Base-by-base conservation (phyloP, 169 alveolate species). In the Eimeria acervulina region DNA sequence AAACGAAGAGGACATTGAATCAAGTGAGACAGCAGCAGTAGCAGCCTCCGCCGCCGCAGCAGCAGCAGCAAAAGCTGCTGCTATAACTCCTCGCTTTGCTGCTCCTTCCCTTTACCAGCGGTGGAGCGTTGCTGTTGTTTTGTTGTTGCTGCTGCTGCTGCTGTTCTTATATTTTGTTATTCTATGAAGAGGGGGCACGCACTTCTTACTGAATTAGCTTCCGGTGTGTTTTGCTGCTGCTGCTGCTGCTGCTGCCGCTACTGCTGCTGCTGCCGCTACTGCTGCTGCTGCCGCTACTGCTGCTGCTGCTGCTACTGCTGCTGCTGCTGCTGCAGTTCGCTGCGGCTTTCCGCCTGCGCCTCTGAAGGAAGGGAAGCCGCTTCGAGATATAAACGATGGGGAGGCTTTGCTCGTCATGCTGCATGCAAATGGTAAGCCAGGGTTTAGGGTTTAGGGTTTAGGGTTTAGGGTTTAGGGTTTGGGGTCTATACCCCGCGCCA, bases 261-360 rank as follows among this genome's bases (percentile, higher is more conserved):
- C 33, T 66, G 15, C 78, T 66, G 78, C 78, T 66, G 78, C 78
- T 8, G 78, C 78, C 33, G n/a, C n/a, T 66, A 8, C 78, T 66
- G 78, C 33, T 66, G 78, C 78, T 66, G 78, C 78, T 66, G 78
- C n/a, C n/a, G 78, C 78, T 66, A 33, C 78, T 23, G 78, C 78
- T 66, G 78, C 33, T 66, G 78, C n/a, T 66, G 78, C 78, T 66
- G 78, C 78, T 23, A 33, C 40, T 66, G 78, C 33, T 66, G 26
- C 78, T 66, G 26, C 40, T 66, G 26, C 40, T 66, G 78, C 33
- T 66, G 78, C 78, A 66, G 78, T 66, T 15, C 78, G 78, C 26
- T 23, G 78, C 78, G 78, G 78, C 33, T 66, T 66, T 21, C 78
- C 78, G 13, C 78, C 78, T 17, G 33, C 7, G 26, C 78, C 78